Conservation (phyloP, 2,329 filamentous ascomycete species). For the Arthrocladium fulminans region DNA sequence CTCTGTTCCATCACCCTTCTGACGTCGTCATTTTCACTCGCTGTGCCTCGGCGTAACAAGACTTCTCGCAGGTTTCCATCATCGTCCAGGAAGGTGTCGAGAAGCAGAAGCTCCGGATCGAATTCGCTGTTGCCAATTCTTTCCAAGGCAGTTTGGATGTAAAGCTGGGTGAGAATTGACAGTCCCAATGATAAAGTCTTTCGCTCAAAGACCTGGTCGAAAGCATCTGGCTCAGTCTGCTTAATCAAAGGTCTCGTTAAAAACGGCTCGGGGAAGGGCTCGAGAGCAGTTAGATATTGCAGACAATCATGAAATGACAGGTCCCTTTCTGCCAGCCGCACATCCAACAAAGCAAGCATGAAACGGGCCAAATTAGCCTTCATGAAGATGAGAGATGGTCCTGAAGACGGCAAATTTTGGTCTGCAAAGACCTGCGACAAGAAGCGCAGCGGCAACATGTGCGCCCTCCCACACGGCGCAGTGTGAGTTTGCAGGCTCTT, state of each 20-base stretch:
- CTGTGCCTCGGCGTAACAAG: background rate
- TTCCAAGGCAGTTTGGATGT: conserved; percentile 37
- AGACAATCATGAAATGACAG: background rate
- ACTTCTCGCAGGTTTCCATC: conserved; percentile 16
- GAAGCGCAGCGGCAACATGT: background rate
- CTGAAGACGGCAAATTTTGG: background rate
- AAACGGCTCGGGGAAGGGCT: conserved; percentile 13
- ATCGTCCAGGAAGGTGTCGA: conserved; percentile 34
- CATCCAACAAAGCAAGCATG: conserved; percentile 26
- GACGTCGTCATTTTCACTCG: conserved; percentile 17
- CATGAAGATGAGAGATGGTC: background rate
- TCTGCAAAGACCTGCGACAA: background rate
- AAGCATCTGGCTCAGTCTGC: conserved; percentile 12
- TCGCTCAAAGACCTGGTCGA: conserved; percentile 27
- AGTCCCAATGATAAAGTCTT: conserved; percentile 42
- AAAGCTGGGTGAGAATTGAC: conserved; percentile 47
- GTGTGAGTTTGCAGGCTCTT: conserved; percentile 22
- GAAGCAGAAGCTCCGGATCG: conserved; percentile 33
- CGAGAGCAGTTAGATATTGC: conserved; percentile 5
- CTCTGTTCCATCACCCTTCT: conserved; percentile 28
- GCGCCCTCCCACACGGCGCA: conserved; percentile 23
- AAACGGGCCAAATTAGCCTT: conserved; percentile 37
- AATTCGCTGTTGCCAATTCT: conserved; percentile 27
- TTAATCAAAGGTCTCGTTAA: background rate
- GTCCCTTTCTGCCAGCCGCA: background rate